Base-by-base conservation (phyloP, 805 yeast species). In the Teunomyces tritomae region DNA sequence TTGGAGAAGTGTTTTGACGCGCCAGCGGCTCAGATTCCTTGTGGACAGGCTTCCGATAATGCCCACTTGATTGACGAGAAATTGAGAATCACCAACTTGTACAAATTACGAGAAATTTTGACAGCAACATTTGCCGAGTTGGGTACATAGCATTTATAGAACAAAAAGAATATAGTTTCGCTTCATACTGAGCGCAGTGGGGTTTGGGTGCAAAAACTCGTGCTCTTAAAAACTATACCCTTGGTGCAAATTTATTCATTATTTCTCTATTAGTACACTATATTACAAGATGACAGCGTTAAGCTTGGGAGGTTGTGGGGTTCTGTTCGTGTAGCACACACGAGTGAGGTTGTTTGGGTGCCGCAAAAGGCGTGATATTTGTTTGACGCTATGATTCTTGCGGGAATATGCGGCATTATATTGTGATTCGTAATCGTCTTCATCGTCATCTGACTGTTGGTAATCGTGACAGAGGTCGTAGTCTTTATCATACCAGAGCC, bases 21-120 rank as follows among this genome's bases (percentile, higher is more conserved):
- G 3, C 88, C 89, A 24, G 98, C 97, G 1, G 95, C 92, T 0
- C 98, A 94, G 65, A 80, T 94, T 29, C 98, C 99, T 2, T 89
- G 97, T 61, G 99, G 98, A 0, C 99, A 92, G 69, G 80, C 92
- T 1, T 82, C 94, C 37, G 98, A 94, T 64, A 89, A 89, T 59
- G 98, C 97, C 1, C 99, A 92, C 71, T 77, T 92, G 57, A 83
- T 85, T 59, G 86, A 94, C 61, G 99, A 92, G 67, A 79, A 94
- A 52, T 64, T 92, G 41, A 72, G 98, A 47, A 80, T 92, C 20
- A 72, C 83, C 33, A 92, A 92, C 60, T 74, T 91, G 58, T 82
- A 84, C 58, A 88, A 85, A 49, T 78, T 92, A 50, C 79, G 90
- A 49, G 76, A 74, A 28, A 84, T 92, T 16, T 65, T 87, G 48